These are phyloP conservation scores for Fonsecaea monophora DNA, from an alignment of 2,329 filamentous ascomycete genomes.

Conservation along the genomic window DNA sequence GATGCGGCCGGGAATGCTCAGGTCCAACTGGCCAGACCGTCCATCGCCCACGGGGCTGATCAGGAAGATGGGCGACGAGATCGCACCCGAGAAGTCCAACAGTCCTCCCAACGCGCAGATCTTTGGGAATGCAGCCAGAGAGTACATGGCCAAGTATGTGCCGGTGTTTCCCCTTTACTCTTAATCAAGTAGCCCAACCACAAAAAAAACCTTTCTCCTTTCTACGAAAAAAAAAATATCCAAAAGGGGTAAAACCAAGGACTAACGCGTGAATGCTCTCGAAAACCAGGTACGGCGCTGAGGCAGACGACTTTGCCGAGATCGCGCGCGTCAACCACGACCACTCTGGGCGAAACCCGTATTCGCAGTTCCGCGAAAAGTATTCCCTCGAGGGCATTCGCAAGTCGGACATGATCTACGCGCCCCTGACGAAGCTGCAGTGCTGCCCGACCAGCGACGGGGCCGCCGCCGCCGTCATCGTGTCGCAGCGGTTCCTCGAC, in stretches of 20 bases:
- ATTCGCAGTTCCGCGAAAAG: conserved; percentile 78
- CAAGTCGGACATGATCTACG: conserved; percentile 65
- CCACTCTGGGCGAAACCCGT: conserved; percentile 91
- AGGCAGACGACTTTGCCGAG: conserved; percentile 59
- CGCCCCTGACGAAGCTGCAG: conserved; percentile 25
- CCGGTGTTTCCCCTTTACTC: too few species aligned
- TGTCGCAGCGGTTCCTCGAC: conserved; percentile 86
- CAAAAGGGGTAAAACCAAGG: too few species aligned
- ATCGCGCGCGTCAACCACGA: conserved; percentile 91
- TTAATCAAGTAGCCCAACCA: too few species aligned
- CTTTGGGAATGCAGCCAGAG: conserved; percentile 9
- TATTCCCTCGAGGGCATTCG: not conserved
- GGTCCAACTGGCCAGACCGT: conserved; percentile 81
- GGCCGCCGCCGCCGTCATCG: conserved; percentile 82
- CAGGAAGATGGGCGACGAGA: conserved; percentile 71
- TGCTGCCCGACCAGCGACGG: conserved; percentile 52
- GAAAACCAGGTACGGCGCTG: not conserved
- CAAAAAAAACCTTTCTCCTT: too few species aligned
- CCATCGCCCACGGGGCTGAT: conserved; percentile 76
- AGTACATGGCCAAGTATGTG: conserved; percentile 6
- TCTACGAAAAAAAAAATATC: too few species aligned
- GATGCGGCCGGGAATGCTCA: conserved; percentile 88
- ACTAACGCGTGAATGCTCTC: too few species aligned
- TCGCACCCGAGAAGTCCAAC: conserved; percentile 64
- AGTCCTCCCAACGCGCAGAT: conserved; percentile 56